Conservation (phyloP, 225 moss, liverwort and hornwort species). For the Rhytidiadelphus loreus region DNA sequence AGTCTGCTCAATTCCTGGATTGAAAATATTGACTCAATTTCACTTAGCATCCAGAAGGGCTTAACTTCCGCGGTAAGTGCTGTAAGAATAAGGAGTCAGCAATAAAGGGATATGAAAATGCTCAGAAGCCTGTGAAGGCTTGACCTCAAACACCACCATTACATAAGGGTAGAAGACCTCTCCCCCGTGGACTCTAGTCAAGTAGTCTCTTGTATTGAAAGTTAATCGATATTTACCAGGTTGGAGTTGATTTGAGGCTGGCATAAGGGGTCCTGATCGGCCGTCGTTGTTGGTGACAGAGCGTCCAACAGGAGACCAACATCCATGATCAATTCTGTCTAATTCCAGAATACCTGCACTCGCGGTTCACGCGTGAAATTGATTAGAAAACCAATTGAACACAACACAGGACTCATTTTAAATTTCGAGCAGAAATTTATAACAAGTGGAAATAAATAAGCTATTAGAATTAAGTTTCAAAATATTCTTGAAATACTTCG, state of each 20-base stretch:
- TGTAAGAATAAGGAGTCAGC: constrained; percentile 70
- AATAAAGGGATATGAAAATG: constrained; percentile 85
- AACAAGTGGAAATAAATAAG: neutral
- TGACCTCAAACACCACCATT: constrained; percentile 58
- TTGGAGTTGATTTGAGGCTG: constrained; percentile 38
- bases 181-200: constrained; percentile 30
- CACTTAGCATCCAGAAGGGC: neutral
- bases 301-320: constrained; percentile 53
- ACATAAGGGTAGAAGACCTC: constrained; percentile 51
- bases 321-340: constrained; percentile 13
- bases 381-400: neutral
- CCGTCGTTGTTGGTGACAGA: constrained; percentile 71
- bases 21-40: neutral
- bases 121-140: constrained; percentile 56
- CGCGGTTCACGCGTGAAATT: neutral
- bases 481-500: neutral
- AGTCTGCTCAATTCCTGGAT: neutral
- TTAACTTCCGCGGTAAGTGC: constrained; percentile 74
- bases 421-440: neutral
- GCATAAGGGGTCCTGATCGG: constrained; percentile 63
- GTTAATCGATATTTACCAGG: constrained; percentile 78
- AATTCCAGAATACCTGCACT: neutral
- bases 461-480: neutral
- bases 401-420: neutral
- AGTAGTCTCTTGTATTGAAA: constrained; percentile 67